A percentile compares a stretch with the other conserved stretches of the same genome.
These are phyloP conservation scores for Penicillium brasilianum DNA, from an alignment of 2,329 filamentous ascomycete species.

Conservation along the genomic window DNA sequence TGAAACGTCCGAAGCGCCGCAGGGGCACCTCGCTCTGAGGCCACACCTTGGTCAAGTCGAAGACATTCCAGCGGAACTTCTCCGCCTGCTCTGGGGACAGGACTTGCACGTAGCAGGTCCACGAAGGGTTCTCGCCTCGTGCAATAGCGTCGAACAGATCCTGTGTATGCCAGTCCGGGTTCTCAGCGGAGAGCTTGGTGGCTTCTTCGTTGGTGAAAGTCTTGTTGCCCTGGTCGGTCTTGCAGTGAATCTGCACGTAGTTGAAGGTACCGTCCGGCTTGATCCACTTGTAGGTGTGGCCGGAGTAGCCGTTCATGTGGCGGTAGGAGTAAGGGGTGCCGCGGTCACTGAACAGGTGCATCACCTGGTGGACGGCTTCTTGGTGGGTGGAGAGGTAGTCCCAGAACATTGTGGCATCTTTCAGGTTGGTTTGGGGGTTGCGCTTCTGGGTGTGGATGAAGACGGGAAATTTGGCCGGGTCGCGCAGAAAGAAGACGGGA, in stretches of 20 bases:
- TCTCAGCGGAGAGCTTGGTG: constrained; percentile 57
- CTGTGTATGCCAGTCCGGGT: constrained; percentile 67
- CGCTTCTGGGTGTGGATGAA: constrained; percentile 78
- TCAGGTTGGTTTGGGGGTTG: constrained; percentile 71
- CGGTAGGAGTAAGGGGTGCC: constrained; percentile 69
- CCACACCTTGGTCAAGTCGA: constrained; percentile 74
- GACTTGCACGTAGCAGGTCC: constrained; percentile 68
- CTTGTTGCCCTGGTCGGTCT: constrained; percentile 66
- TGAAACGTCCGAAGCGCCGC: constrained; percentile 65
- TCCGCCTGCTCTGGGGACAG: constrained; percentile 67
- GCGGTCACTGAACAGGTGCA: constrained; percentile 69
- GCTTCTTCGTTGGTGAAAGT: constrained; percentile 65
- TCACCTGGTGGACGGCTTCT: constrained; percentile 67
- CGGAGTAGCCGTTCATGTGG: constrained; percentile 71
- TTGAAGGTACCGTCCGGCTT: constrained; percentile 69
- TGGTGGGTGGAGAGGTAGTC: constrained; percentile 66
- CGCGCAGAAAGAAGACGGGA: constrained; percentile 75
- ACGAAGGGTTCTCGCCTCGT: constrained; percentile 64
- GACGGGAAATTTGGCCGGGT: constrained; percentile 73
- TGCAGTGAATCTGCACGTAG: constrained; percentile 69
- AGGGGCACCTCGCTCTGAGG: constrained; percentile 67
- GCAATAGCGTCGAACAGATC: constrained; percentile 69
- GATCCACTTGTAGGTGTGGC: constrained; percentile 70
- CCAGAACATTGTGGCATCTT: constrained; percentile 73
- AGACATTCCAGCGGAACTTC: constrained; percentile 66